Evolutionary conservation across 2,329 filamentous ascomycete species (phyloP), one percentile per base, ranked within the genome.

Genomic region (Xylaria sp.): DNA sequence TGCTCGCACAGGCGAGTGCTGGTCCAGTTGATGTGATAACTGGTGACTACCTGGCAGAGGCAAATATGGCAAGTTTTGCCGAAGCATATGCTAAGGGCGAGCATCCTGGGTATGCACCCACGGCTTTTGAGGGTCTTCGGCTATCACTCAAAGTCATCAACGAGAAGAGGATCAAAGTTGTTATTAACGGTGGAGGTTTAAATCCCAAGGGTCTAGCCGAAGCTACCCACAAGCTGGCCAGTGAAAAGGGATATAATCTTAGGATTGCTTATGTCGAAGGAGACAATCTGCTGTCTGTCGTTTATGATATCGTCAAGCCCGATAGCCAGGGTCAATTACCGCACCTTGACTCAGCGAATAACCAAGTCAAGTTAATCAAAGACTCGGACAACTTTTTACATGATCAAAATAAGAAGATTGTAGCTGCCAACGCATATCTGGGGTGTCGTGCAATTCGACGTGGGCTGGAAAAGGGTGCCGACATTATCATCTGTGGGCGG

Each of bases 401-500:
- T 1, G 73, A n/a, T n/a, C n/a, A 81, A 20, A 71, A 67, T 11
- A 70, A 71, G 7, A 74, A 75, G n/a, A 77, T 81, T 45, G 72
- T 77, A 7, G 71, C 73, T 6, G 84, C 85, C 44, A 84, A 87
- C 45, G 84, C 81, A 5, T 87, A 86, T 67, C 79, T 85, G 1
- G 86, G 86, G 0, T 82, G 82, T 15, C 77, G 83, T 61, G 83
- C 79, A 3, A 85, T 86, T 15, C 77, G 80, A 5, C 75, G 77
- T 27, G 84, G 79, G 1, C 75, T 85, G 0, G 73, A 77, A 3
- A 72, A 71, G 0, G 82, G 82, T 0, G 83, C 83, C 1, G 79
- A 83, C 20, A 83, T 86, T 25, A 77, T 86, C 53, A 79, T 85
- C 1, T 85, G 83, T 60, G 84, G 84, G 0, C 78, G 84, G 3